phyloP scores from a whole-genome alignment of 768 basidiomycete species.

The Pleurotus salmoneostramineus region DNA sequence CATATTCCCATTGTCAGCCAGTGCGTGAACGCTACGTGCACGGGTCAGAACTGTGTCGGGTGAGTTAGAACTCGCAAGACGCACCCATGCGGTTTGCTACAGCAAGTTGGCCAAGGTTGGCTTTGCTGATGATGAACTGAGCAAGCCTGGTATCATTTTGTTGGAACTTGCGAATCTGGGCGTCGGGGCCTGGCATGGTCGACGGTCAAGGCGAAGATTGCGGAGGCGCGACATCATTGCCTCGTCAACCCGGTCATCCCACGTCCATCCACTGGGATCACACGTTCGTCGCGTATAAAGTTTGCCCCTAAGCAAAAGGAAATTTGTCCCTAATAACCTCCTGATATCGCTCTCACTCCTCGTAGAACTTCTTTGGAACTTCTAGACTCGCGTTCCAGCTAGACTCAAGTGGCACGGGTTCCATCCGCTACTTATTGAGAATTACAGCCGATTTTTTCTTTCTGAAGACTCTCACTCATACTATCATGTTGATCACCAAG shows the following conservation, averaged over 20 bases:
- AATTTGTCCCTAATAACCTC: too few relatives aligned
- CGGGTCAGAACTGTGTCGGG: background rate
- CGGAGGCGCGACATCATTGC: too few relatives aligned
- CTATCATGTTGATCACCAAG: conserved; percentile 77
- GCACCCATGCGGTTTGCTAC: conserved; percentile 60
- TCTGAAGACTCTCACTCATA: background rate
- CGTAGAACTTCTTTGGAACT: too few relatives aligned
- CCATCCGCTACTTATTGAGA: too few relatives aligned
- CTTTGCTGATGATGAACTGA: conserved; percentile 62
- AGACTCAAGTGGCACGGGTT: too few relatives aligned
- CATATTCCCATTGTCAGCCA: conserved; percentile 60
- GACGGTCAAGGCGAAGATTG: background rate
- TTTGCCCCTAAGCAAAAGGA: too few relatives aligned
- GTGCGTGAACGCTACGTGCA: conserved; percentile 44
- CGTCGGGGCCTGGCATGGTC: conserved; percentile 37
- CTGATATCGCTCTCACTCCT: too few relatives aligned
- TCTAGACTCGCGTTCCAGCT: too few relatives aligned
- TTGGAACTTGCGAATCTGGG: conserved; percentile 50
- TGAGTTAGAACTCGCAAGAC: conserved; percentile 12
- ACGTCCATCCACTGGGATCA: background rate
- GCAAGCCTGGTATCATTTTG: conserved; percentile 53
- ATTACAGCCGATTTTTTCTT: background rate
- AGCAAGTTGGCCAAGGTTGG: conserved; percentile 64
- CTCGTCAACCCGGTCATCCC: background rate
- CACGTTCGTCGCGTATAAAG: background rate